Evolutionary conservation across 1,284 basidiomycete species (phyloP).

Genomic region (Ustilago esculenta): DNA sequence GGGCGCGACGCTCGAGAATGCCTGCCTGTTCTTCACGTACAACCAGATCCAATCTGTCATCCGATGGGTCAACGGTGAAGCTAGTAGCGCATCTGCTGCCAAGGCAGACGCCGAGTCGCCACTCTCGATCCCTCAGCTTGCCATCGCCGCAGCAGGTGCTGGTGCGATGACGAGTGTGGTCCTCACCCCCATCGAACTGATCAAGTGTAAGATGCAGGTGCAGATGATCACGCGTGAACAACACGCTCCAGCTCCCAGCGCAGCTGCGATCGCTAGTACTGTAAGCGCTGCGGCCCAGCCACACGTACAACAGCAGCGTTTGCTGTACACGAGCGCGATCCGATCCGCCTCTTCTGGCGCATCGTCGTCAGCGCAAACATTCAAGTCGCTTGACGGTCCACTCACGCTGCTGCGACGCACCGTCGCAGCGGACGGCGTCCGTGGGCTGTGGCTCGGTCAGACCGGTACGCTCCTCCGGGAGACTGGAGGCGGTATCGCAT

Average conservation of each 20-base stretch:
- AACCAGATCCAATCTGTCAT: constrained; percentile 81
- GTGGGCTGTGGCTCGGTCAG: constrained; percentile 87
- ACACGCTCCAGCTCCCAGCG: constrained; percentile 40
- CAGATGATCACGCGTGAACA: constrained; percentile 77
- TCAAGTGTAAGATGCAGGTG: constrained; percentile 96
- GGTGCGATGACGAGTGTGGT: constrained; percentile 84
- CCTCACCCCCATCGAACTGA: constrained; percentile 87
- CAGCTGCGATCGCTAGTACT: constrained; percentile 16
- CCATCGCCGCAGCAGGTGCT: constrained; percentile 80
- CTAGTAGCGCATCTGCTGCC: constrained; percentile 46
- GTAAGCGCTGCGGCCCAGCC: constrained; percentile 43
- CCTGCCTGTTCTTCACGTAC: constrained; percentile 85
- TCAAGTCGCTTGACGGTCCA: constrained; percentile 73
- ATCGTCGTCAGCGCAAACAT: not conserved
- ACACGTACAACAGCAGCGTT: constrained; percentile 32
- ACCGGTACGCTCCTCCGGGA: constrained; percentile 82
- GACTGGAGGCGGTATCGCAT: constrained; percentile 84
- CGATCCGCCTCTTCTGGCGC: constrained; percentile 6
- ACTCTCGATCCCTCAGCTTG: constrained; percentile 73
- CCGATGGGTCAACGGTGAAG: constrained; percentile 47
- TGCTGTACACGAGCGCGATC: constrained; percentile 24
- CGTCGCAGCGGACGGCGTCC: constrained; percentile 75
- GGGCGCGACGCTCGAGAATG: constrained; percentile 91
- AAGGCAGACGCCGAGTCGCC: constrained; percentile 66
- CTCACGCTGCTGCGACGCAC: constrained; percentile 75